Conservation (phyloP, 2,329 filamentous ascomycete genomes). For the Calonectria pauciramosa region DNA sequence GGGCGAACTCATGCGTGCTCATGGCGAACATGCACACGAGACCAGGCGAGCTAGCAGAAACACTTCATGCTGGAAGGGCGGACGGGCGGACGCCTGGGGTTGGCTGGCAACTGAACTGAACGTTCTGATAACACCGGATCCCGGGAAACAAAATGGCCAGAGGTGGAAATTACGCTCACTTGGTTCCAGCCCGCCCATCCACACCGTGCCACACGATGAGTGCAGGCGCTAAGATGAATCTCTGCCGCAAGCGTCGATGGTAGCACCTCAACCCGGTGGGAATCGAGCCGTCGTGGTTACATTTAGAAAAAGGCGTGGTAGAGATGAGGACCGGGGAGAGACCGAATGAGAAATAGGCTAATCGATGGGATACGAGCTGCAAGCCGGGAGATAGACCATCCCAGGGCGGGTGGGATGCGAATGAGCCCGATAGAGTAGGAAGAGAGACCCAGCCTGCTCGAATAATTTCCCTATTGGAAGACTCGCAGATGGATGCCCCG, state of each 20-base stretch:
- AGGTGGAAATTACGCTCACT: conserved; percentile 43
- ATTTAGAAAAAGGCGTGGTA: conserved; percentile 1
- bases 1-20: neutral
- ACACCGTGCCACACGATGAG: conserved; percentile 4
- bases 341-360: neutral
- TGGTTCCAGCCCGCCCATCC: neutral
- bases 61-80: neutral
- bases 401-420: neutral
- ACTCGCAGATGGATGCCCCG: neutral
- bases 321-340: neutral
- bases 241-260: conserved; percentile 8
- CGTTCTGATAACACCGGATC: conserved; percentile 23
- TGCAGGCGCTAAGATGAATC: conserved; percentile 14
- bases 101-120: neutral
- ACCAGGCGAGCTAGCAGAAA: neutral
- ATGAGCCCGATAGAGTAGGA: neutral
- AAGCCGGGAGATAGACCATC: neutral
- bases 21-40: neutral
- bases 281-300: conserved; percentile 14
- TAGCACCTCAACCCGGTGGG: neutral
- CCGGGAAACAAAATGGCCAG: conserved; percentile 23
- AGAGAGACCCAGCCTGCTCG: neutral
- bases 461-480: neutral
- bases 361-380: conserved; percentile 18
- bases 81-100: neutral